A percentile compares a stretch with the other conserved stretches of the same genome.
Evolutionary conservation across 2,329 filamentous ascomycete genomes (phyloP).

Genomic region (Aspergillus sp.): DNA sequence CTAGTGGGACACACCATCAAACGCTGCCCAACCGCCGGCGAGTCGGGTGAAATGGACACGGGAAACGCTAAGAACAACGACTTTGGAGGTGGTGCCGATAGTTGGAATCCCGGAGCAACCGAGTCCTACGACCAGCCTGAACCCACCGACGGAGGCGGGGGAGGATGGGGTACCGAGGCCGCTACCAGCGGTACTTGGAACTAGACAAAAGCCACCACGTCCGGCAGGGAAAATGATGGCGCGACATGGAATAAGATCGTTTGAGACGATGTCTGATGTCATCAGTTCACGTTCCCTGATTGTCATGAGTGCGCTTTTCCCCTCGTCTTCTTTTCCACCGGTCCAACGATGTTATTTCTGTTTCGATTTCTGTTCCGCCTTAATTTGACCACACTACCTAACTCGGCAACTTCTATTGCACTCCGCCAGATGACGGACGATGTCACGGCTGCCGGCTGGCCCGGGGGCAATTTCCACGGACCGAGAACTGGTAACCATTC

Average conservation of each 20-base stretch:
- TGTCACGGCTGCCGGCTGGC: neutral
- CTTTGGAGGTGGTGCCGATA: neutral
- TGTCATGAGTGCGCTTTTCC: neutral
- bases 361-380: neutral
- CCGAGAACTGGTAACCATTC: neutral
- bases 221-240: neutral
- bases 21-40: slow-evolving; percentile 35
- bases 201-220: neutral
- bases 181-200: neutral
- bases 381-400: neutral
- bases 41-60: slow-evolving; percentile 13
- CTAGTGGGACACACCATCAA: slow-evolving; percentile 45
- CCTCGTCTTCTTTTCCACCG: neutral
- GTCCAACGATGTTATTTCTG: too few relatives aligned
- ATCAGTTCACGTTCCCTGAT: neutral
- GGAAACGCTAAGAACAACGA: slow-evolving; percentile 1
- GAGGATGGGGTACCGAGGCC: neutral
- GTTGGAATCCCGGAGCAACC: slow-evolving; percentile 5
- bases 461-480: neutral
- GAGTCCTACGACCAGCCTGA: neutral
- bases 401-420: neutral
- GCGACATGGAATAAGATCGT: neutral
- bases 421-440: neutral
- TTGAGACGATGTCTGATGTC: slow-evolving; percentile 5
- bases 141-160: slow-evolving; percentile 1